Percentiles rank a stretch among this genome's conserved stretches.
Conservation (phyloP, 768 basidiomycete genomes). For the Termitomyces sp. region DNA sequence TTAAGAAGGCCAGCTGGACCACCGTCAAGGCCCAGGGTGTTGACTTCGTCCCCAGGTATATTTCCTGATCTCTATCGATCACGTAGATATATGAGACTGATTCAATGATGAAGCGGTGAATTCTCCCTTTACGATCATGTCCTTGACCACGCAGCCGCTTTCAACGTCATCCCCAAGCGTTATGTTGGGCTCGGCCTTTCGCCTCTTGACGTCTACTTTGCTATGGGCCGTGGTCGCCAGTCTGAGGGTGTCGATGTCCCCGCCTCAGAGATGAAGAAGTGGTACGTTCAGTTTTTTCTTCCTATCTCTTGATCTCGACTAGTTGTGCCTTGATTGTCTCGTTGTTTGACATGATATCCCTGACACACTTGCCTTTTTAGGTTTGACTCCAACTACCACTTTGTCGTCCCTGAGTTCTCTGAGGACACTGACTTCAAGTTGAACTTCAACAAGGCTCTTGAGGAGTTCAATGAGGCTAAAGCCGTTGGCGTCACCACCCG, state of each 20-base stretch:
- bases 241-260: constrained; percentile 92
- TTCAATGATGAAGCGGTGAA: constrained; percentile 67
- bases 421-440: constrained; percentile 91
- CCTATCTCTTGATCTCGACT: background rate
- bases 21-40: constrained; percentile 82
- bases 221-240: constrained; percentile 99
- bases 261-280: constrained; percentile 99
- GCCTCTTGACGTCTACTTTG: constrained; percentile 93
- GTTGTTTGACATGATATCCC: background rate
- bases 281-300: constrained; percentile 49
- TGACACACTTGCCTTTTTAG: constrained; percentile 33
- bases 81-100: constrained; percentile 12
- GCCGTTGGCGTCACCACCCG: constrained; percentile 85
- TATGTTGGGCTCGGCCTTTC: constrained; percentile 86
- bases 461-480: constrained; percentile 94
- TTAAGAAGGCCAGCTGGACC: constrained; percentile 87
- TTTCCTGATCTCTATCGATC: constrained; percentile 17
- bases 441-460: constrained; percentile 91
- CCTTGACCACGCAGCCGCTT: constrained; percentile 92
- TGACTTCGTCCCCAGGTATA: constrained; percentile 88
- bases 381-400: constrained; percentile 99
- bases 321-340: background rate
- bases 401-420: constrained; percentile 94
- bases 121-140: constrained; percentile 99
- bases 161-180: constrained; percentile 96